Base-by-base conservation (phyloP, 2,329 filamentous ascomycete species). In the Sporothrix variecibatus region DNA sequence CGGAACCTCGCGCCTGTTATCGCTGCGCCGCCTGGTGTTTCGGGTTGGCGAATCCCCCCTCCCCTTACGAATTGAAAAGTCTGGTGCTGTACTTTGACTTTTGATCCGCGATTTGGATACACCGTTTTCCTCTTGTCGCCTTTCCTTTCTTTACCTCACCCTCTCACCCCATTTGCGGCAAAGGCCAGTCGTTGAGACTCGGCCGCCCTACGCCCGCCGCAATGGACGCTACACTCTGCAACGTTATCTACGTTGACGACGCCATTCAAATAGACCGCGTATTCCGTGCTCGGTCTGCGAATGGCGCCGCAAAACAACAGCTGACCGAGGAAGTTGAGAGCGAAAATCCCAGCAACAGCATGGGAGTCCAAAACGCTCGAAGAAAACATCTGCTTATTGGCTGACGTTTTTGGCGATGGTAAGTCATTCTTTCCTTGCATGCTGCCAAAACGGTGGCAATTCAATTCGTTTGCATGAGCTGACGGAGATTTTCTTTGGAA, bases 161-260 rank as follows among this genome's bases (percentile, higher is more conserved):
- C 26, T 38, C 58, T 12, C 71, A 46, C 31, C 38, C 28, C n/a
- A 23, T 43, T 64, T 17, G 15, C 43, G n/a, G 38, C 56, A 46
- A 83, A 86, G 86, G 86, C 86, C 87, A 84, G 87, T 89, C 87
- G 84, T 81, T 20, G 82, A 86, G 88, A 87, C 87, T 89, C 87
- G 87, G 85, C 87, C 71, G 70, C 87, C 86, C 85, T 83, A 82
- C 83, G 80, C 82, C 71, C 83, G 82, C 83, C 83, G 85, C 82
- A 80, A 90, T 90, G 88, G 88, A 90, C 81, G 84, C 84, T 80
- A 84, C 86, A 79, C 82, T 83, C 75, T 89, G 87, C 80, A 87
- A 89, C 80, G 85, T 90, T 77, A 87, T 90, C 76, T 90, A 90
- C 77, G 87, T 90, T 78, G 87, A 89, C 82, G 86, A 86, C 78